Percentiles rank a stretch among this genome's conserved stretches.
phyloP scores from a whole-genome alignment of 441 rosid genomes.

The Erysimum cheiri region DNA sequence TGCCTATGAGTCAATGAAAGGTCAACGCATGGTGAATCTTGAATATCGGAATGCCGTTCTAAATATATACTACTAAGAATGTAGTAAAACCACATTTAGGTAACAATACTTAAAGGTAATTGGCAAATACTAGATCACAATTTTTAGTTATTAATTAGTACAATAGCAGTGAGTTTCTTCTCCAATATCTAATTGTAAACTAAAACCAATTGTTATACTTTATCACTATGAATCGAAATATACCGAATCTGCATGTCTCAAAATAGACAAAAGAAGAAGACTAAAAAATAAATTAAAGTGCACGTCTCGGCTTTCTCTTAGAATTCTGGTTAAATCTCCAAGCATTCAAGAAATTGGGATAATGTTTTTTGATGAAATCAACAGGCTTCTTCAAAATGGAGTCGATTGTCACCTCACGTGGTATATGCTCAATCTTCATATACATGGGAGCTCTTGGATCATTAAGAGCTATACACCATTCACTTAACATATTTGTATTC shows the following conservation, averaged over 20 bases:
- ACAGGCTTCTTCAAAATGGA: constrained; percentile 25
- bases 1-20: constrained; percentile 16
- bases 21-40: constrained; percentile 34
- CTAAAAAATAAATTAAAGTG: neutral
- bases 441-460: constrained; percentile 32
- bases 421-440: constrained; percentile 18
- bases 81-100: constrained; percentile 17
- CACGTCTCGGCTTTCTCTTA: constrained; percentile 17
- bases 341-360: constrained; percentile 30
- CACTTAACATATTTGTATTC: neutral
- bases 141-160: too few relatives aligned
- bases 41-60: constrained; percentile 29
- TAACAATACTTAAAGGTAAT: neutral
- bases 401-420: neutral
- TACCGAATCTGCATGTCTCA: constrained; percentile 1
- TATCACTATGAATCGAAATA: neutral
- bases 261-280: neutral
- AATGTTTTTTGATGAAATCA: neutral
- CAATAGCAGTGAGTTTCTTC: too few relatives aligned
- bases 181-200: too few relatives aligned
- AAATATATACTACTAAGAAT: neutral
- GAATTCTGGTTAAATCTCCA: constrained; percentile 15
- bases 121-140: too few relatives aligned
- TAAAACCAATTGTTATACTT: too few relatives aligned
- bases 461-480: constrained; percentile 13